Conservation (phyloP, 2,329 filamentous ascomycete genomes). For the Trichophyton benhamiae region DNA sequence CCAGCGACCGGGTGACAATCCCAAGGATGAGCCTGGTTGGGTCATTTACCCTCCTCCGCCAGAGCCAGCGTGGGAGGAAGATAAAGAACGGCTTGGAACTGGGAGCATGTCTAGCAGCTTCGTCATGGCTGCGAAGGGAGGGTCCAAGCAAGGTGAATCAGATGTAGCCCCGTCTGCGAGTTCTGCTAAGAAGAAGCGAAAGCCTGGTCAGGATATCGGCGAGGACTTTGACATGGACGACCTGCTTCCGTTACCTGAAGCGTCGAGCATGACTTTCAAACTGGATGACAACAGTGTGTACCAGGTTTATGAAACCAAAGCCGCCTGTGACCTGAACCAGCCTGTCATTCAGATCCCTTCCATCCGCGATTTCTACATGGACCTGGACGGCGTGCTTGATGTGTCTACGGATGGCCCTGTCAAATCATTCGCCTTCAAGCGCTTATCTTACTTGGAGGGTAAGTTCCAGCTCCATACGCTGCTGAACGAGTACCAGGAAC, state of each 20-base stretch:
- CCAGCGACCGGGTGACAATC: slow-evolving; percentile 73
- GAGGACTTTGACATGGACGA: slow-evolving; percentile 82
- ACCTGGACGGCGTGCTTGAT: slow-evolving; percentile 72
- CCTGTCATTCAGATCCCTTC: slow-evolving; percentile 79
- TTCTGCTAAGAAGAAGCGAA: slow-evolving; percentile 51
- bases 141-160: slow-evolving; percentile 19
- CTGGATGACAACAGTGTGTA: slow-evolving; percentile 79
- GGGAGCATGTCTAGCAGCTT: slow-evolving; percentile 21
- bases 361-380: slow-evolving; percentile 89
- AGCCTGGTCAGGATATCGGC: slow-evolving; percentile 80
- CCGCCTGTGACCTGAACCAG: slow-evolving; percentile 48
- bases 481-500: slow-evolving; percentile 94
- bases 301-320: slow-evolving; percentile 69
- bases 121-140: slow-evolving; percentile 15
- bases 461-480: slow-evolving; percentile 93
- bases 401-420: slow-evolving; percentile 92
- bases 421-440: slow-evolving; percentile 92
- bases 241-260: slow-evolving; percentile 57
- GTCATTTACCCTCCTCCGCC: slow-evolving; percentile 82
- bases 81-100: slow-evolving; percentile 33
- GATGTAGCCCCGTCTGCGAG: slow-evolving; percentile 28
- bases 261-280: slow-evolving; percentile 60
- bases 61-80: slow-evolving; percentile 74
- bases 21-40: slow-evolving; percentile 73
- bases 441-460: slow-evolving; percentile 87